Base-by-base conservation (phyloP, 495 filamentous ascomycete genomes). In the Tuber magnatum region DNA sequence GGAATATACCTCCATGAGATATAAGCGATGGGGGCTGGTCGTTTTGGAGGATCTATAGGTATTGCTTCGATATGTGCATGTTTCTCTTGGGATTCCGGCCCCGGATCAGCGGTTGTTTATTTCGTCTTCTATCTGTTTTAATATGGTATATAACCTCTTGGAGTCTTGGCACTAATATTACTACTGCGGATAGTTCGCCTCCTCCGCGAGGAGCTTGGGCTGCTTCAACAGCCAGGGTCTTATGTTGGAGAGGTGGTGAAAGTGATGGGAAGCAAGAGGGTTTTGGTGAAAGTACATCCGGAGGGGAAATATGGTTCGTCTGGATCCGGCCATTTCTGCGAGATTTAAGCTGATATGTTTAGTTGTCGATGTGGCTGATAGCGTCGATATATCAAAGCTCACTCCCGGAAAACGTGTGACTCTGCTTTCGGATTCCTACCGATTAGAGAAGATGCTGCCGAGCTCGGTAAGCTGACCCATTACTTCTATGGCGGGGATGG, bases 241-340 rank as follows among this genome's bases (percentile, higher is more conserved):
- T 99, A 99, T 81, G 95, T 99, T 68, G 95, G 95, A 51, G 95
- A 99, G 86, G 95, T 99, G 68, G 95, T 99, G 76, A 98, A 98
- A 87, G 95, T 98, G 73, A 99, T 99, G 95, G 90, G 96, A 83
- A 99, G 95, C 77, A 99, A 99, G 85, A 97, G 98, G 86, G 94
- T 99, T 43, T 86, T 99, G 56, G 95, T 99, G 73, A 99, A 99
- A 85, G 95, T 99, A 77, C 95, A 99, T 85, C 95, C 95, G 24
- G 95, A 99, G 85, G 95, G 95, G 77, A 99, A 99, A 97, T 99
- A 99, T 81, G 95, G 95, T 97, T 88, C 75, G 90, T 72, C 48
- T 24, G 43, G 44, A 61, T 72, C n/a, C n/a, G 68, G 56, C 22
- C 42, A 48, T n/a, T n/a, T 72, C 38, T 20, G 61, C 75, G 43